These are phyloP conservation scores for Cladosporium austrohemisphaericum DNA, from an alignment of 2,329 filamentous ascomycete genomes.

Conservation along the genomic window DNA sequence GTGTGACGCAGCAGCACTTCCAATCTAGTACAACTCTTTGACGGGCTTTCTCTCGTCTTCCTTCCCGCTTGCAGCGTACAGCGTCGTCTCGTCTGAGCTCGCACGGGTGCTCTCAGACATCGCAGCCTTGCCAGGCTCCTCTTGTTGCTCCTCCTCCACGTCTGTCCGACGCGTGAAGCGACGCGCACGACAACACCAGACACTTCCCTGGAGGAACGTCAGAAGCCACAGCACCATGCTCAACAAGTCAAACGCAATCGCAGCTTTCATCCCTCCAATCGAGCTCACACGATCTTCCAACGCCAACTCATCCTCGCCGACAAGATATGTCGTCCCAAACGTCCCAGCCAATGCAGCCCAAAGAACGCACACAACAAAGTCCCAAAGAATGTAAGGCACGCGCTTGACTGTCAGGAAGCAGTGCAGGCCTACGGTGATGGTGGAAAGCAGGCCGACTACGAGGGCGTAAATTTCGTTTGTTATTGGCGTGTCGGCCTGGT, in stretches of 20 bases:
- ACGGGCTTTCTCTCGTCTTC: neutral
- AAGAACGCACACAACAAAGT: neutral
- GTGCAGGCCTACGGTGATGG: neutral
- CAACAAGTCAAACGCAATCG: conserved; percentile 4
- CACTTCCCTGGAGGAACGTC: neutral
- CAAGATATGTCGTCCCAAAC: neutral
- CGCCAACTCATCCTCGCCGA: neutral
- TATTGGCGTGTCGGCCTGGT: neutral
- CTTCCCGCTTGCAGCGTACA: neutral
- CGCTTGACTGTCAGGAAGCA: conserved; percentile 2
- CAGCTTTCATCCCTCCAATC: conserved; percentile 1
- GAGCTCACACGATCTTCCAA: neutral
- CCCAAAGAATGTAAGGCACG: neutral
- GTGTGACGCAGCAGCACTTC: too few species aligned
- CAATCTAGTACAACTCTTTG: neutral
- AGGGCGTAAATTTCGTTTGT: conserved; percentile 9
- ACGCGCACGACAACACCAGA: neutral
- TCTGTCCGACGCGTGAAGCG: conserved; percentile 2
- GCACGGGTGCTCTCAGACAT: neutral
- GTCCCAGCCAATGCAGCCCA: conserved; percentile 2
- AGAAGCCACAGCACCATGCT: conserved; percentile 1
- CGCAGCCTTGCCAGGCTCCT: too few species aligned
- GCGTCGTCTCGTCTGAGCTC: conserved; percentile 1
- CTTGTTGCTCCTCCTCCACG: neutral
- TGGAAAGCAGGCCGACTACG: conserved; percentile 4